Percentiles rank a stretch among this genome's conserved stretches.
phyloP scores from a whole-genome alignment of 768 basidiomycete species.

The Dioszegia crocea region DNA sequence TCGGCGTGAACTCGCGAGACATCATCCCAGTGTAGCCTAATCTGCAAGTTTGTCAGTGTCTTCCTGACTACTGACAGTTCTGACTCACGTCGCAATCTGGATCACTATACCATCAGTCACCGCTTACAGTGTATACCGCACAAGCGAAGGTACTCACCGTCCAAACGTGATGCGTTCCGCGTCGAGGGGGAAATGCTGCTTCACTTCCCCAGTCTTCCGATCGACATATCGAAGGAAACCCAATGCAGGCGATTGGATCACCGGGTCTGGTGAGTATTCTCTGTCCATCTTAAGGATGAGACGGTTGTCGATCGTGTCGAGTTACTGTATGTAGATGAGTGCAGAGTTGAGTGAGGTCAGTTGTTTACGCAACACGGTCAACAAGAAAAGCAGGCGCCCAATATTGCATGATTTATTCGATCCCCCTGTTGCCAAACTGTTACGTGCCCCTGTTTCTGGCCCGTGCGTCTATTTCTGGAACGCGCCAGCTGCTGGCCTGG shows the following conservation, averaged over 20 bases:
- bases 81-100: conserved; percentile 35
- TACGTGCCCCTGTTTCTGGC: no score
- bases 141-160: conserved; percentile 17
- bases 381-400: neutral
- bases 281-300: conserved; percentile 2
- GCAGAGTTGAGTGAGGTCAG: neutral
- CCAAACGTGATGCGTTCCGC: conserved; percentile 36
- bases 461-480: no score
- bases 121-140: neutral
- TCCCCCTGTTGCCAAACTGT: no score
- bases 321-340: neutral
- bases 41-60: conserved; percentile 14
- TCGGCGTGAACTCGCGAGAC: conserved; percentile 46
- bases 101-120: conserved; percentile 23
- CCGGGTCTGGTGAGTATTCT: neutral
- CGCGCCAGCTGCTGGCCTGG: no score
- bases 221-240: conserved; percentile 28
- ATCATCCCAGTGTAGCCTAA: conserved; percentile 44
- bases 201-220: conserved; percentile 30
- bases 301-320: conserved; percentile 15
- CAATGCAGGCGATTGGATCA: neutral
- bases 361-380: neutral
- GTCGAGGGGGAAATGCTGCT: conserved; percentile 38
- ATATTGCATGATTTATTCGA: no score
- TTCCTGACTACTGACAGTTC: neutral